Percentiles rank a stretch among this genome's conserved stretches.
Conservation (phyloP, 306 rosid genomes). For the Hippophae gyantsensis region DNA sequence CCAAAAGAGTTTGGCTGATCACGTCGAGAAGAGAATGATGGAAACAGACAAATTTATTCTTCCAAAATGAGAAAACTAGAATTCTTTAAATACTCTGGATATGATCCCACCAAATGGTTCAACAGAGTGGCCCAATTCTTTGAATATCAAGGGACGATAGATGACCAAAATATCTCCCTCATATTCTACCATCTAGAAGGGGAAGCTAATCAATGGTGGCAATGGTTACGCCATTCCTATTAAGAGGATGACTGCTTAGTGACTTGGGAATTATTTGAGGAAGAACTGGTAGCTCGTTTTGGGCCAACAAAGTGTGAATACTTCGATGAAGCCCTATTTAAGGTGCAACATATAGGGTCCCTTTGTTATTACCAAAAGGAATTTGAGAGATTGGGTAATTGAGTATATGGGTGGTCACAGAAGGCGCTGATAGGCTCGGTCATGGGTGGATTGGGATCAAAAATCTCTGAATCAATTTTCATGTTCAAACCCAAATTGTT, state of each 20-base stretch:
- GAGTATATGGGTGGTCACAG: not conserved
- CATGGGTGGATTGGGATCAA: not conserved
- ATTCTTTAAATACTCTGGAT: not conserved
- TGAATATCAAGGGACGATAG: not conserved
- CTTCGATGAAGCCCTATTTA: too few relatives aligned
- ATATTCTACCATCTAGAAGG: not conserved
- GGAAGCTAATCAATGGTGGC: not conserved
- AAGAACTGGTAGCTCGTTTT: too few relatives aligned
- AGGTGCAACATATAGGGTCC: too few relatives aligned
- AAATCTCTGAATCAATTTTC: not conserved
- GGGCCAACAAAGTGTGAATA: too few relatives aligned
- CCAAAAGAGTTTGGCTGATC: too few relatives aligned
- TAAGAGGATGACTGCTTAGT: not conserved
- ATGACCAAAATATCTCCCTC: not conserved
- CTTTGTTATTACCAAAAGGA: too few relatives aligned
- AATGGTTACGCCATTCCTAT: not conserved
- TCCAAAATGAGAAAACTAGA: not conserved
- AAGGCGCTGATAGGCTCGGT: not conserved
- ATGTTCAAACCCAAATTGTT: too few relatives aligned
- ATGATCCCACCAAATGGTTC: slow-evolving; percentile 1
- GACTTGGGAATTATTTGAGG: not conserved
- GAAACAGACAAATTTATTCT: not conserved
- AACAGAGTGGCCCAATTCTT: too few relatives aligned
- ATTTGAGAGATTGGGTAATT: too few relatives aligned
- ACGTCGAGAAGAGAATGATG: too few relatives aligned